Evolutionary conservation across 768 basidiomycete genomes (phyloP), one percentile per base, ranked within the genome.

Genomic region (Mycena leptocephala): DNA sequence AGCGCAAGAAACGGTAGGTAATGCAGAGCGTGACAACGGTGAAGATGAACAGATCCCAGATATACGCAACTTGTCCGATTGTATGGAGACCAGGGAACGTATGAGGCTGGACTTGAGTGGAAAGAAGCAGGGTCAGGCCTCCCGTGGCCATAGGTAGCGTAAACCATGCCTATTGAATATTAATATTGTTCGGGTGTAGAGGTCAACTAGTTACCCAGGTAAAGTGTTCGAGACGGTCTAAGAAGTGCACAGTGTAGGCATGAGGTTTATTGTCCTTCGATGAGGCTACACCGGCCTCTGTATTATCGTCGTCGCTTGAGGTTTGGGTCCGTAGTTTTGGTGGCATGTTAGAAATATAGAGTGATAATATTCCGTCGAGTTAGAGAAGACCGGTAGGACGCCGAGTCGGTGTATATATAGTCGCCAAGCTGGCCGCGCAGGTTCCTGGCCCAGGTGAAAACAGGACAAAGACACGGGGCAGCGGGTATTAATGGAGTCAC

Each of bases 141-240:
- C 67, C 67, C 1, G 67, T 68, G 35, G 67, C 53, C 67, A 68
- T 68, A 1, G 67, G 67, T 4, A 68, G 53, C 14, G 53, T 56
- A 24, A 55, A 68, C 65, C 65, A 67, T 24, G 65, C 65, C 65
- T 67, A 13, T 20, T 14, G 13, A 67, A 39, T 24, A 33, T 55
- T 26, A 28, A 67, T 18, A 20, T 7, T 5, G 8, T 33, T 43
- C 28, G 24, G 16, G 18, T 11, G 20, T 26, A 20, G 3, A 20
- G 7, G n/a, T n/a, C 10, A 5, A 22, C 32, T 46, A 14, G 14
- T 55, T 20, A 56, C 67, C 67, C 67, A 68, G 22, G 67, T 68
- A 32, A 68, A 68, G 53, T 68, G 67, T 39, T 55, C 67, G 24
- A 68, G 55, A 20, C 67, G 67, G 67, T 68, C 53, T 14, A 56